Conservation (phyloP, 108 stramenopile genomes). For the Pseudonitzschia multistriata region DNA sequence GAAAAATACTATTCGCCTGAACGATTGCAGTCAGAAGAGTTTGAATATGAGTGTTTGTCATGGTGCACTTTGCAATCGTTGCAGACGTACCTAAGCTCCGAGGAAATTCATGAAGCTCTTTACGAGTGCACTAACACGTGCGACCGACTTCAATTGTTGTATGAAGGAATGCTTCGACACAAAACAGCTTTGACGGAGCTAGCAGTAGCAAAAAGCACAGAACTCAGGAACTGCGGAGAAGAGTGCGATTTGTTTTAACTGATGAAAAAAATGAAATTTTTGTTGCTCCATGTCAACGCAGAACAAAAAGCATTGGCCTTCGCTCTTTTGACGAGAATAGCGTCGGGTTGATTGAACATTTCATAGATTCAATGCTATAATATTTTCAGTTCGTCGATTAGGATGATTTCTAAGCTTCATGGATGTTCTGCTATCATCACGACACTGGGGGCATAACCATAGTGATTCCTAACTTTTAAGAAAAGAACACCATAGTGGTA, state of each 20-base stretch:
- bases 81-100: constrained; percentile 31
- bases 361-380: no score
- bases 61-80: constrained; percentile 52
- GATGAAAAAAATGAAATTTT: no score
- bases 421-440: no score
- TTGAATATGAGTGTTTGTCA: constrained; percentile 50
- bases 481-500: no score
- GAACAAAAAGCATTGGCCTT: no score
- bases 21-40: constrained; percentile 51
- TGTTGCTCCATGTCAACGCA: no score
- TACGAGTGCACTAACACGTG: constrained; percentile 40
- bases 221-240: constrained; percentile 64
- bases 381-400: no score
- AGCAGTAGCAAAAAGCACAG: constrained; percentile 39
- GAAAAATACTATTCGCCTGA: constrained; percentile 51
- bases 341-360: no score
- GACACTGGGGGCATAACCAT: no score
- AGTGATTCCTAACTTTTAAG: no score
- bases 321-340: no score
- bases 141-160: constrained; percentile 46
- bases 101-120: constrained; percentile 45
- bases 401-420: no score
- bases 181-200: constrained; percentile 36
- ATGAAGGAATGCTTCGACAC: constrained; percentile 54
- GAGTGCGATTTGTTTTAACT: constrained; percentile 65